Percentiles rank a stretch among this genome's conserved stretches.
Conservation (phyloP, 139 green algal species). For the Edaphochlamys debaryana region DNA sequence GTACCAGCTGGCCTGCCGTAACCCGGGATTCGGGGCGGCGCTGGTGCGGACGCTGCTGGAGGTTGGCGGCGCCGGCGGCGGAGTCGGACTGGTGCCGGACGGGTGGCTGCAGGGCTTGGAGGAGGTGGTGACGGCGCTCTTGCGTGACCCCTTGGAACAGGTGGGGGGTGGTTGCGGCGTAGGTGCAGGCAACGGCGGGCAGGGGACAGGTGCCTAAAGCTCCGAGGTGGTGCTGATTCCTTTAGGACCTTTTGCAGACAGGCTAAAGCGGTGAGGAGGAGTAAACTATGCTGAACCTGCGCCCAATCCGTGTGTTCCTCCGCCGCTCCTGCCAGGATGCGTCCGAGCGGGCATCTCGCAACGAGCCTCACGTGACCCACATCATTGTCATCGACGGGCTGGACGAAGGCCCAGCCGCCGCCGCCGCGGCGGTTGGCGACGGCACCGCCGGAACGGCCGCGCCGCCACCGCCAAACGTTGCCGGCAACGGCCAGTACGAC, state of each 20-base stretch:
- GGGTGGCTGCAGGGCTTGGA: conserved; percentile 20
- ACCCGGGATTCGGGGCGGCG: conserved; percentile 2
- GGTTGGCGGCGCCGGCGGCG: neutral
- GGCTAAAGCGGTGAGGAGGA: too few relatives aligned
- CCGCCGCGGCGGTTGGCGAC: neutral
- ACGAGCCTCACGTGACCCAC: neutral
- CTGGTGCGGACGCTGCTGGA: conserved; percentile 9
- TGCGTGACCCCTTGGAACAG: conserved; percentile 17
- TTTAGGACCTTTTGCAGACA: too few relatives aligned
- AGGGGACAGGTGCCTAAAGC: too few relatives aligned
- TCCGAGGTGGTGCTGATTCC: too few relatives aligned
- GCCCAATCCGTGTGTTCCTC: too few relatives aligned
- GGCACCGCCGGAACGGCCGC: neutral
- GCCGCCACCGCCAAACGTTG: neutral
- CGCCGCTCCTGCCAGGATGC: neutral
- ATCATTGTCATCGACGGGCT: conserved; percentile 25
- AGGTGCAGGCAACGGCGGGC: too few relatives aligned
- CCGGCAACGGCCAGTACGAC: neutral
- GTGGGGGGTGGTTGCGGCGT: conserved; percentile 5
- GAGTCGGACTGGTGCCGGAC: neutral
- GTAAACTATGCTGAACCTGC: too few relatives aligned
- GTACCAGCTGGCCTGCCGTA: conserved; percentile 26
- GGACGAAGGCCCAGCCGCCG: conserved; percentile 16
- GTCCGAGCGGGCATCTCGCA: neutral
- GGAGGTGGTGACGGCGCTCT: conserved; percentile 25